Percentiles rank a stretch among this genome's conserved stretches.
Evolutionary conservation across 2,329 filamentous ascomycete genomes (phyloP).

Genomic region (Fusarium poae): DNA sequence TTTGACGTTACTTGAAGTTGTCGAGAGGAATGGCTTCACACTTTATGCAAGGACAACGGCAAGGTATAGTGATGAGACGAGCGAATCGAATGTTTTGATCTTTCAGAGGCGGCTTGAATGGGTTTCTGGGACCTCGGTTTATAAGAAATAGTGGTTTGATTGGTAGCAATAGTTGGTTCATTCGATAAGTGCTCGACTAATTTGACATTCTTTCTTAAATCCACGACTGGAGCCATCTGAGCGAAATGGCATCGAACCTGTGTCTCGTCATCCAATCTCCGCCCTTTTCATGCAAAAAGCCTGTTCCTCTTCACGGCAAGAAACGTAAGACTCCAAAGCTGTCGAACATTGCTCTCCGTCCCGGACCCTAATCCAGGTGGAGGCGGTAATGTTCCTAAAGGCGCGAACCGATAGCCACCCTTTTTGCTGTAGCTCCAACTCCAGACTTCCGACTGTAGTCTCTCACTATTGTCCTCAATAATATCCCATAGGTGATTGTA

Average conservation of each 20-base stretch:
- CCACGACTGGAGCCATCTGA: too few species aligned
- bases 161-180: fast-evolving
- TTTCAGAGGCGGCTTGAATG: constrained; percentile 19
- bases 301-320: constrained; percentile 35
- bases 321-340: constrained; percentile 42
- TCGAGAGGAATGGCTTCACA: constrained; percentile 22
- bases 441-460: constrained; percentile 72
- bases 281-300: background rate
- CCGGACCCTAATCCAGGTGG: constrained; percentile 26
- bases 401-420: constrained; percentile 42
- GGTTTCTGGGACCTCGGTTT: background rate
- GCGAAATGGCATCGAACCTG: too few species aligned
- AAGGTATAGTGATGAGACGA: background rate
- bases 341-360: constrained; percentile 39
- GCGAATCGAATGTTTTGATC: constrained; percentile 19
- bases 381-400: constrained; percentile 39
- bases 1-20: constrained; percentile 6
- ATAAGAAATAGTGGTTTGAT: background rate
- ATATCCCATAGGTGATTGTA: constrained; percentile 73
- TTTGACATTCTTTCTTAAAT: too few species aligned
- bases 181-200: too few species aligned
- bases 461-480: constrained; percentile 65
- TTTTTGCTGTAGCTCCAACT: constrained; percentile 65
- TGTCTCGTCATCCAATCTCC: background rate
- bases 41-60: constrained; percentile 10